Conservation (phyloP, 169 alveolate genomes). For the Cryptosporidium felis region DNA sequence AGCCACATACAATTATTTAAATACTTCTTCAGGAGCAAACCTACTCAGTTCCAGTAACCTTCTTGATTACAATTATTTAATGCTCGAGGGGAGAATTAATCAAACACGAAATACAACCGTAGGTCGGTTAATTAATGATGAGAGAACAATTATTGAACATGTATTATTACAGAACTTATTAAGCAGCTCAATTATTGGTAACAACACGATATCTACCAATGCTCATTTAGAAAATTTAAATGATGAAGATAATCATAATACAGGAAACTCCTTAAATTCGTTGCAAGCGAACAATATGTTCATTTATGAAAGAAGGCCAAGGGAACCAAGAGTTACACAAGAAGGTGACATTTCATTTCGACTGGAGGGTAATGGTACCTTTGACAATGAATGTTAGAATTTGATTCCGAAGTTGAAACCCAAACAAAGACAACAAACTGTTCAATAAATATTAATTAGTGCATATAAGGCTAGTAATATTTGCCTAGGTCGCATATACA, state of each 20-base stretch:
- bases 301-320: conserved; percentile 50
- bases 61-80: neutral
- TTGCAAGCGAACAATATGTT: neutral
- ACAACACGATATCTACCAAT: neutral
- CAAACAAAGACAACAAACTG: too few relatives aligned
- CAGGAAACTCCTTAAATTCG: neutral
- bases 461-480: too few relatives aligned
- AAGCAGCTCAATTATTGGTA: neutral
- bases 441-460: too few relatives aligned
- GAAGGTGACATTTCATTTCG: conserved; percentile 46
- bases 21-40: neutral
- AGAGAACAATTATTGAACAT: neutral
- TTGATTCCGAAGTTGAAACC: too few relatives aligned
- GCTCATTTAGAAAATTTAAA: neutral
- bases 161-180: neutral
- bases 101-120: neutral
- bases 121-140: neutral
- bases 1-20: conserved; percentile 27
- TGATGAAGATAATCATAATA: neutral
- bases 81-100: neutral
- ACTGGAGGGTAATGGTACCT: neutral
- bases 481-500: conserved; percentile 23
- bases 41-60: neutral
- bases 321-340: conserved; percentile 66
- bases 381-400: neutral